These are phyloP conservation scores for Uncinocarpus reesii DNA, from an alignment of 2,329 filamentous ascomycete genomes.

Conservation along the genomic window DNA sequence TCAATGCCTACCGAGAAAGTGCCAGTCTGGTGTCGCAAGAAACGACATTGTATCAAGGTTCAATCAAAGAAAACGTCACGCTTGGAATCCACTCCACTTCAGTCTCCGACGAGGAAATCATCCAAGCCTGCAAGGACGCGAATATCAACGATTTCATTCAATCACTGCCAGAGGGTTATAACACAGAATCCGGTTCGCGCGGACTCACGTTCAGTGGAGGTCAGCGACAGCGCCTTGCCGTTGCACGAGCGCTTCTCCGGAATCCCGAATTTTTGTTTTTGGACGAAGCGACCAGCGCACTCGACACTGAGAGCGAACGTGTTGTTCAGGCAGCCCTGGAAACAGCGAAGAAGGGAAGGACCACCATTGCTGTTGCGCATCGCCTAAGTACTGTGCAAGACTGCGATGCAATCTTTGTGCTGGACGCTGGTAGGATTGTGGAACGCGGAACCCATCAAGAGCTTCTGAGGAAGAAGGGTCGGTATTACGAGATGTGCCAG, in stretches of 20 bases:
- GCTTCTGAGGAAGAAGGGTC: conserved; percentile 25
- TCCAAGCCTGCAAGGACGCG: conserved; percentile 29
- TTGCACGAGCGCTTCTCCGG: conserved; percentile 35
- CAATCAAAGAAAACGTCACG: conserved; percentile 59
- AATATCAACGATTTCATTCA: conserved; percentile 32
- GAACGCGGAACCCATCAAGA: conserved; percentile 36
- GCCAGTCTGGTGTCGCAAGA: conserved; percentile 67
- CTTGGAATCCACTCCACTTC: conserved; percentile 38
- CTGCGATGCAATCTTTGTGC: conserved; percentile 69
- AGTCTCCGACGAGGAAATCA: conserved; percentile 25
- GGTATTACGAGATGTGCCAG: conserved; percentile 26
- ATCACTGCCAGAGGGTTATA: conserved; percentile 31
- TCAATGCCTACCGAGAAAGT: conserved; percentile 52
- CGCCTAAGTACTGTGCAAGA: conserved; percentile 76
- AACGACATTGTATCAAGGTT: conserved; percentile 59
- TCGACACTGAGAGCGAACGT: conserved; percentile 32
- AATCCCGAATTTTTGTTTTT: conserved; percentile 33
- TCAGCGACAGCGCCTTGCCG: conserved; percentile 36
- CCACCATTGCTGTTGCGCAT: conserved; percentile 83
- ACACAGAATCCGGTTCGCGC: conserved; percentile 27
- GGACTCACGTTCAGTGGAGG: conserved; percentile 30
- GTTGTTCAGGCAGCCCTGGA: conserved; percentile 27
- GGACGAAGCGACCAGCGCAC: conserved; percentile 37
- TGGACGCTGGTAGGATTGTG: conserved; percentile 31
- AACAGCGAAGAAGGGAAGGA: conserved; percentile 58